Conservation (phyloP, 192 early-diverging fungal genomes). For the Lobosporangium transversale region DNA sequence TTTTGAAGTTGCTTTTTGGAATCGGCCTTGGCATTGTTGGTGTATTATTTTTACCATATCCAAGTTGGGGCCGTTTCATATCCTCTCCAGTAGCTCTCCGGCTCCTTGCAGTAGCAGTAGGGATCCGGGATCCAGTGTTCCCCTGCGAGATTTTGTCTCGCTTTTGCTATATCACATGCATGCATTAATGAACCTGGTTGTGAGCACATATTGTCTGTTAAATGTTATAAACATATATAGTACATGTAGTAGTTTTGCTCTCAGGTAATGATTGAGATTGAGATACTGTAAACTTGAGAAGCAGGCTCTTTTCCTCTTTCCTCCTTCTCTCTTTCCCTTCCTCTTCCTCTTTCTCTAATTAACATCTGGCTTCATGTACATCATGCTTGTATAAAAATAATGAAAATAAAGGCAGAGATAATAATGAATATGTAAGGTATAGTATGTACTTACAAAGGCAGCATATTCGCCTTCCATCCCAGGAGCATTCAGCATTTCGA, state of each 20-base stretch:
- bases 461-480: slow-evolving; percentile 1
- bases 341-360: too few relatives aligned
- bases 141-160: slow-evolving; percentile 1
- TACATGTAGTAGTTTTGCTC: too few relatives aligned
- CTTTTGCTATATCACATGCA: slow-evolving; percentile 2
- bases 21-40: slow-evolving; percentile 36
- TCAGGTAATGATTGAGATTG: background rate
- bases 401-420: too few relatives aligned
- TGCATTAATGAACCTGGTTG: background rate
- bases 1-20: slow-evolving; percentile 23
- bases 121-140: slow-evolving; percentile 19
- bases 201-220: too few relatives aligned
- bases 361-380: too few relatives aligned
- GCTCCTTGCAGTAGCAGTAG: slow-evolving; percentile 9
- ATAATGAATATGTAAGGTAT: too few relatives aligned
- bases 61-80: slow-evolving; percentile 14
- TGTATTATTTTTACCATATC: background rate
- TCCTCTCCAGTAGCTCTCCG: slow-evolving; percentile 32
- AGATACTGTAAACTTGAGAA: too few relatives aligned
- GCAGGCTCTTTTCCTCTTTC: too few relatives aligned
- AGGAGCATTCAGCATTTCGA: slow-evolving; percentile 29
- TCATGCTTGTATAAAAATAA: too few relatives aligned
- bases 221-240: too few relatives aligned
- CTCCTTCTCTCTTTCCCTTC: too few relatives aligned
- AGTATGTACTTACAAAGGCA: slow-evolving; percentile 27